A percentile compares a stretch with the other conserved stretches of the same genome.
Evolutionary conservation across 2,329 filamentous ascomycete genomes (phyloP).

Genomic region (Hymenoscyphus repandus): DNA sequence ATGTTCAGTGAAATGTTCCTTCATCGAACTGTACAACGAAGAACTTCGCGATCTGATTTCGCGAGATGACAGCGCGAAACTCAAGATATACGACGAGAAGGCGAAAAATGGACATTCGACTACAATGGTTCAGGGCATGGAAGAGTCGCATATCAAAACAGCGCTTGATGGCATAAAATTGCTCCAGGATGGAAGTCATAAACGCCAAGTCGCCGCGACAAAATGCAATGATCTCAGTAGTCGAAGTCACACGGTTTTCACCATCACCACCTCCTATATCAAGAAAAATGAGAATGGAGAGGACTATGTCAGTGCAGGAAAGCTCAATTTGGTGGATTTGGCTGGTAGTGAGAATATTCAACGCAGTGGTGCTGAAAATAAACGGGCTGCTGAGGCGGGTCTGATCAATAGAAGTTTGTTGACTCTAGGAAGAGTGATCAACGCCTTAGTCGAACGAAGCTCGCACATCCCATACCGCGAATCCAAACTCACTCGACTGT

Average conservation of each 20-base stretch:
- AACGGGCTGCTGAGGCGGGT: slow-evolving; percentile 90
- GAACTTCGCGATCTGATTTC: slow-evolving; percentile 88
- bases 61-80: slow-evolving; percentile 72
- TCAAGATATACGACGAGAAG: slow-evolving; percentile 94
- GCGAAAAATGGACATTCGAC: slow-evolving; percentile 77
- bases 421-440: slow-evolving; percentile 93
- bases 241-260: slow-evolving; percentile 95
- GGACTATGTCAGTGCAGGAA: slow-evolving; percentile 84
- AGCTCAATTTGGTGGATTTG: slow-evolving; percentile 93
- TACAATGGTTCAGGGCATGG: slow-evolving; percentile 95
- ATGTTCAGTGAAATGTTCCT: slow-evolving; percentile 92
- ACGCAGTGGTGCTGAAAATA: slow-evolving; percentile 94
- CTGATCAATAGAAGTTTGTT: slow-evolving; percentile 97
- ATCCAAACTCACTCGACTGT: slow-evolving; percentile 87
- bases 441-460: slow-evolving; percentile 86
- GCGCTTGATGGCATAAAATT: slow-evolving; percentile 83
- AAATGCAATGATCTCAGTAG: slow-evolving; percentile 99
- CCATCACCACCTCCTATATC: slow-evolving; percentile 87
- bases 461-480: slow-evolving; percentile 88
- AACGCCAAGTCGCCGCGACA: slow-evolving; percentile 97
- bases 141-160: slow-evolving; percentile 86
- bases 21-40: slow-evolving; percentile 98
- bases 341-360: slow-evolving; percentile 98
- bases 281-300: slow-evolving; percentile 76
- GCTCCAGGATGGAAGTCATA: slow-evolving; percentile 82